Conservation (phyloP, 805 yeast species). For the Lachancea dasiensis region DNA sequence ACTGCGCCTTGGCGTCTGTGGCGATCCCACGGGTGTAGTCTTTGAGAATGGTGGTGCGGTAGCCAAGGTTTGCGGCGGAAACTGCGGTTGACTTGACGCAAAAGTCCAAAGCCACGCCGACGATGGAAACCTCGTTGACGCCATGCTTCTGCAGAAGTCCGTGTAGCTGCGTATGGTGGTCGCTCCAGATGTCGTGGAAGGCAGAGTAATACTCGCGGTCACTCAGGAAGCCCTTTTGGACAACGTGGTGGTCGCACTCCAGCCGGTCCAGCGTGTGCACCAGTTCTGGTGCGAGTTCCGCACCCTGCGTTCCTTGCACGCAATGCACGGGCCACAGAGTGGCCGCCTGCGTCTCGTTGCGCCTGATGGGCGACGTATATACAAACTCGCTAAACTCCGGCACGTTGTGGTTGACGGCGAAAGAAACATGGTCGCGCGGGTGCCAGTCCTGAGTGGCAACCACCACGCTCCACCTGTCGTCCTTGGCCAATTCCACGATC, state of each 20-base stretch:
- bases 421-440: slow-evolving; percentile 70
- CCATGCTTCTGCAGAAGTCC: slow-evolving; percentile 38
- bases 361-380: slow-evolving; percentile 46
- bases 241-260: slow-evolving; percentile 36
- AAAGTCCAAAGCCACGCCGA: slow-evolving; percentile 81
- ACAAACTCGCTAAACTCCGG: slow-evolving; percentile 47
- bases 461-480: slow-evolving; percentile 51
- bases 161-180: slow-evolving; percentile 62
- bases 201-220: slow-evolving; percentile 87
- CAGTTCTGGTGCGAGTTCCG: slow-evolving; percentile 52
- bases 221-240: slow-evolving; percentile 63
- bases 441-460: slow-evolving; percentile 89
- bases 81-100: slow-evolving; percentile 77
- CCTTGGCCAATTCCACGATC: slow-evolving; percentile 43
- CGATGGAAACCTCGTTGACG: slow-evolving; percentile 60
- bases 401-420: slow-evolving; percentile 59
- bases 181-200: slow-evolving; percentile 72
- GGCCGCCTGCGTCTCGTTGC: slow-evolving; percentile 32
- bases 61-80: slow-evolving; percentile 61
- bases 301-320: slow-evolving; percentile 63
- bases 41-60: slow-evolving; percentile 52
- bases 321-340: slow-evolving; percentile 92
- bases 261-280: slow-evolving; percentile 31
- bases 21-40: slow-evolving; percentile 53
- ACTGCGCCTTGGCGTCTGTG: slow-evolving; percentile 33